Conservation (phyloP, 1,284 basidiomycete species). For the Sanguinoderma infundibulare region DNA sequence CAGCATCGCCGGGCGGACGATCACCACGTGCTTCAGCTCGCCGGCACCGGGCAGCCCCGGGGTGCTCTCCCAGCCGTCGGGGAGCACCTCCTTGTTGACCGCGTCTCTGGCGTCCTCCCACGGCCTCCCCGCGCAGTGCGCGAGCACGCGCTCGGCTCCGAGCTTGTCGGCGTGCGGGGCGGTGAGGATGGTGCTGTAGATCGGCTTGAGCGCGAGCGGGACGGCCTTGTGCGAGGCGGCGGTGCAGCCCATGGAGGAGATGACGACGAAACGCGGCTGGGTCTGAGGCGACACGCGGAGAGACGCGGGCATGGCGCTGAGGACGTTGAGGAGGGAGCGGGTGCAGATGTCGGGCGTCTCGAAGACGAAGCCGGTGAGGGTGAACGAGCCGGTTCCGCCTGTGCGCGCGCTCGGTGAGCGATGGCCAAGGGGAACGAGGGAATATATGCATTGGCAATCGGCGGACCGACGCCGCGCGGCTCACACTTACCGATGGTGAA, state of each 20-base stretch:
- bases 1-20: constrained; percentile 61
- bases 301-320: constrained; percentile 48
- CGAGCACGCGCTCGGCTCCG: constrained; percentile 52
- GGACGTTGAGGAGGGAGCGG: constrained; percentile 49
- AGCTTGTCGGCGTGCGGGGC: constrained; percentile 60
- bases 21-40: constrained; percentile 44
- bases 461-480: not conserved
- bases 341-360: constrained; percentile 56
- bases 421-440: no score
- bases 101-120: constrained; percentile 50
- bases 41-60: constrained; percentile 46
- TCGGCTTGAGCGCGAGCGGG: constrained; percentile 49
- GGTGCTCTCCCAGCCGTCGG: constrained; percentile 43
- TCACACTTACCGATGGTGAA: constrained; percentile 55
- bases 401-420: constrained; percentile 2
- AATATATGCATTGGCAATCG: no score
- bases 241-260: constrained; percentile 59
- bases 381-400: constrained; percentile 50
- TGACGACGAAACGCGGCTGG: constrained; percentile 52
- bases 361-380: constrained; percentile 44
- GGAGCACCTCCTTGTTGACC: constrained; percentile 43
- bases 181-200: constrained; percentile 49
- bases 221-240: constrained; percentile 46
- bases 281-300: constrained; percentile 27
- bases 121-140: constrained; percentile 48